Percentiles rank a stretch among this genome's conserved stretches.
These are phyloP conservation scores for Pugionium cornutum DNA, from an alignment of 345 rosid species.

Conservation along the genomic window DNA sequence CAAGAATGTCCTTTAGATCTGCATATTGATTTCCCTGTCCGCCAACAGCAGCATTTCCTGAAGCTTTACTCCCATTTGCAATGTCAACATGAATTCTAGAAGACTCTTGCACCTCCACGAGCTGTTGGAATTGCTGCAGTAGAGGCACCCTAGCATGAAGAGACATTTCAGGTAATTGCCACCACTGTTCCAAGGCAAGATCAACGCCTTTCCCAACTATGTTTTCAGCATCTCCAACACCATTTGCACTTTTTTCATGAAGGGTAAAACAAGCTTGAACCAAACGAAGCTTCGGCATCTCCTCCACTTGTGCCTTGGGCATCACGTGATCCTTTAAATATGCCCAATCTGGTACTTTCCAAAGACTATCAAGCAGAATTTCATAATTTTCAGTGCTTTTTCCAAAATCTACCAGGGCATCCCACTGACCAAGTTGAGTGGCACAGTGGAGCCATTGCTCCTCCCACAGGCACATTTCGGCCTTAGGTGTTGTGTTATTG, in stretches of 20 bases:
- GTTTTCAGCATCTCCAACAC: slow-evolving; percentile 86
- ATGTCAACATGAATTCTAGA: slow-evolving; percentile 78
- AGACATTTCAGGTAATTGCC: slow-evolving; percentile 98
- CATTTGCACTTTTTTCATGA: slow-evolving; percentile 77
- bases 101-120: slow-evolving; percentile 97
- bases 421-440: slow-evolving; percentile 95
- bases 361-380: slow-evolving; percentile 85
- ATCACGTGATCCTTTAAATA: slow-evolving; percentile 89
- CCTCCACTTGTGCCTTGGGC: slow-evolving; percentile 97
- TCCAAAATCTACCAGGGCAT: slow-evolving; percentile 89
- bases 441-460: slow-evolving; percentile 98
- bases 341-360: slow-evolving; percentile 96
- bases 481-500: slow-evolving; percentile 89
- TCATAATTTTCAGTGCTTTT: slow-evolving; percentile 87
- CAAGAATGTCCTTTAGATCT: slow-evolving; percentile 93
- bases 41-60: slow-evolving; percentile 56
- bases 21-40: slow-evolving; percentile 80
- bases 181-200: slow-evolving; percentile 94
- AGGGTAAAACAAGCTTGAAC: slow-evolving; percentile 88
- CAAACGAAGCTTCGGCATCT: slow-evolving; percentile 87
- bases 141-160: slow-evolving; percentile 91
- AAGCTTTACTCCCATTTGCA: slow-evolving; percentile 72
- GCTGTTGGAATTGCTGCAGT: slow-evolving; percentile 92
- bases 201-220: slow-evolving; percentile 88
- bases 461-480: slow-evolving; percentile 99